Conservation (phyloP, 2,329 filamentous ascomycete genomes). For the Chrysoporthe cubensis region DNA sequence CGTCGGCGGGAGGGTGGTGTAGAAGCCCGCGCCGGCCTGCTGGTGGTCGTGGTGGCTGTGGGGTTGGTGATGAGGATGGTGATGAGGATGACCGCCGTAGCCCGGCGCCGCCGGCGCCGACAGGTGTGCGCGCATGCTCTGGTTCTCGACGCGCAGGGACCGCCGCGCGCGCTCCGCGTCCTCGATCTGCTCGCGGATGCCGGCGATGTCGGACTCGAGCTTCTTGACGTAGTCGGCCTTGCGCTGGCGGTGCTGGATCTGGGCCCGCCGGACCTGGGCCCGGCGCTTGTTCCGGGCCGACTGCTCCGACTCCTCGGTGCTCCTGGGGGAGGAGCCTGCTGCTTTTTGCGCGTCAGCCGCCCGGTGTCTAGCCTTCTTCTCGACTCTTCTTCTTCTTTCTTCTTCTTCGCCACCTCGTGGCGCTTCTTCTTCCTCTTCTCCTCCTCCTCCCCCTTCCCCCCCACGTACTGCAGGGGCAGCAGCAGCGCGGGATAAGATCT, state of each 20-base stretch:
- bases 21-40: neutral
- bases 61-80: neutral
- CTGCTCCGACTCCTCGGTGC: slow-evolving; percentile 19
- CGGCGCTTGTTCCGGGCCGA: slow-evolving; percentile 49
- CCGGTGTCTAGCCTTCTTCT: neutral
- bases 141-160: slow-evolving; percentile 48
- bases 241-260: slow-evolving; percentile 59
- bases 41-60: slow-evolving; percentile 2
- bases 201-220: slow-evolving; percentile 55
- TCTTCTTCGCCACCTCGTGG: neutral
- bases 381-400: neutral
- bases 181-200: slow-evolving; percentile 52
- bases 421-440: neutral
- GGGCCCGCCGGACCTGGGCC: slow-evolving; percentile 56
- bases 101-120: slow-evolving; percentile 24
- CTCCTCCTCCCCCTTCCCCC: too few species aligned
- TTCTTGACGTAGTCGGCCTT: slow-evolving; percentile 60
- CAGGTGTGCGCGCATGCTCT: slow-evolving; percentile 44
- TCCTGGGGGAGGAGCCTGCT: neutral
- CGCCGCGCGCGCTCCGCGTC: slow-evolving; percentile 45
- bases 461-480: too few species aligned
- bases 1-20: neutral
- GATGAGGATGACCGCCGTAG: neutral
- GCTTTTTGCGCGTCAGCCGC: neutral
- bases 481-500: too few species aligned